These are phyloP conservation scores for Calocybe gambosa DNA, from an alignment of 1,284 basidiomycete genomes.

Conservation along the genomic window DNA sequence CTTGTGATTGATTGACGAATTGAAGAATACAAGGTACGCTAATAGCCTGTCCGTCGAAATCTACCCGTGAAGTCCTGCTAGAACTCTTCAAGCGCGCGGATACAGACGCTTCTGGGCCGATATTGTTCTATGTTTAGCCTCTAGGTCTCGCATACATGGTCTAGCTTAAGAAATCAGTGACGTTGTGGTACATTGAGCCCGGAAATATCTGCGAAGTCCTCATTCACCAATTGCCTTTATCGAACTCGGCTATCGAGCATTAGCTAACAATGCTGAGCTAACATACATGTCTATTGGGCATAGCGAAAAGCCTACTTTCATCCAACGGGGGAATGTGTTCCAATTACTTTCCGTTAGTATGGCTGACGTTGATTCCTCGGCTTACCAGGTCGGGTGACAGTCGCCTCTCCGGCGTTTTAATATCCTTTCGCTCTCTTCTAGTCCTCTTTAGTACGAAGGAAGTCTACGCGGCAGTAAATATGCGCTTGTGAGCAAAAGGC, in stretches of 20 bases:
- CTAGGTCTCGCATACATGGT: background rate
- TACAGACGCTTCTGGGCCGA: constrained; percentile 3
- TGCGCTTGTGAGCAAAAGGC: constrained; percentile 8
- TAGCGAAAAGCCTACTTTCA: background rate
- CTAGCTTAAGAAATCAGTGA: no score
- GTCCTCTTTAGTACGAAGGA: background rate
- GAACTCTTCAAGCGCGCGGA: constrained; percentile 15
- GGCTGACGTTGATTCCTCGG: constrained; percentile 1
- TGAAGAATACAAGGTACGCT: constrained; percentile 17
- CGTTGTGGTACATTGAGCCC: background rate
- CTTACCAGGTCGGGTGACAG: background rate
- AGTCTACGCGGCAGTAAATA: background rate
- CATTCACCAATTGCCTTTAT: background rate
- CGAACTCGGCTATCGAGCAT: background rate
- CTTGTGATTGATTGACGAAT: constrained; percentile 7
- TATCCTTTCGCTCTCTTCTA: background rate
- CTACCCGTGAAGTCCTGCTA: constrained; percentile 12
- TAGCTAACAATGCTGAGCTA: background rate
- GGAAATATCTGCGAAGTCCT: background rate
- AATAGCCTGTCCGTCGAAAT: constrained; percentile 10
- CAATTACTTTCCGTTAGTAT: background rate
- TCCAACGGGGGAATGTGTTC: background rate
- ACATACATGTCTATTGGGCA: background rate
- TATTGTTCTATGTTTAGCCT: background rate
- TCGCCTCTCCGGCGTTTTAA: background rate